Percentiles rank a stretch among this genome's conserved stretches.
Evolutionary conservation across 2,329 filamentous ascomycete genomes (phyloP).

Genomic region (Verticillium dahliae): DNA sequence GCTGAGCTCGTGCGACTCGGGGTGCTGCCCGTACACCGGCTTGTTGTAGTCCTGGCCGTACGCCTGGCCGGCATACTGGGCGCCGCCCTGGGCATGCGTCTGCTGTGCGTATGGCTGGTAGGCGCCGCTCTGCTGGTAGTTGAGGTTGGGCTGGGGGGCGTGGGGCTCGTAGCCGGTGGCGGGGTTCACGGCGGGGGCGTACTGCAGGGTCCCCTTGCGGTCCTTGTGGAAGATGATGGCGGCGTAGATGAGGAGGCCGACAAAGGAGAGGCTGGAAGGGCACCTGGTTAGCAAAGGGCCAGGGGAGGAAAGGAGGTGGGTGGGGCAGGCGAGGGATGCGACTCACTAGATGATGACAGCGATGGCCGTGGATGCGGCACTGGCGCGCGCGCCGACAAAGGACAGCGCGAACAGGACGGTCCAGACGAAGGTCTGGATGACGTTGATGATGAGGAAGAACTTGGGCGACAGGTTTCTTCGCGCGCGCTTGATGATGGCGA

Average conservation of each 20-base stretch:
- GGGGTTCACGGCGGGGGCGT: background rate
- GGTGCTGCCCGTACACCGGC: background rate
- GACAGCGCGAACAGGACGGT: conserved; percentile 17
- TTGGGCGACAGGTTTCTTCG: conserved; percentile 19
- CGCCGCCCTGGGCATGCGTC: background rate
- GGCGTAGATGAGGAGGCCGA: conserved; percentile 24
- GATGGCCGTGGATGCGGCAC: conserved; percentile 9
- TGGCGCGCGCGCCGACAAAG: conserved; percentile 13
- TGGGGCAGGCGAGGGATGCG: background rate
- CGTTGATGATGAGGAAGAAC: conserved; percentile 24
- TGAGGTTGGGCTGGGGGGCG: background rate
- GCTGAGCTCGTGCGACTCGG: background rate
- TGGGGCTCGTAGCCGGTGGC: background rate
- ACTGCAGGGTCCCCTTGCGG: conserved; percentile 8
- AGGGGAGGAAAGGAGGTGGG: too few relatives aligned
- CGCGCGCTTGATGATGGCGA: conserved; percentile 24
- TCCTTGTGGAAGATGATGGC: conserved; percentile 19
- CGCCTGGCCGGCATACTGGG: background rate
- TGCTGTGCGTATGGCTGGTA: background rate
- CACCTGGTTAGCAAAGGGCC: background rate
- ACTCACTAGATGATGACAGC: conserved; percentile 20
- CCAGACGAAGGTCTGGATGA: conserved; percentile 20
- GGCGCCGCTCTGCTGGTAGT: background rate
- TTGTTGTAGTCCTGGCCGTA: background rate
- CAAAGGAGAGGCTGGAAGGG: conserved; percentile 17